These are phyloP conservation scores for Pneumocystis jirovecii DNA, from an alignment of 1,139 yeast genomes.

Conservation along the genomic window DNA sequence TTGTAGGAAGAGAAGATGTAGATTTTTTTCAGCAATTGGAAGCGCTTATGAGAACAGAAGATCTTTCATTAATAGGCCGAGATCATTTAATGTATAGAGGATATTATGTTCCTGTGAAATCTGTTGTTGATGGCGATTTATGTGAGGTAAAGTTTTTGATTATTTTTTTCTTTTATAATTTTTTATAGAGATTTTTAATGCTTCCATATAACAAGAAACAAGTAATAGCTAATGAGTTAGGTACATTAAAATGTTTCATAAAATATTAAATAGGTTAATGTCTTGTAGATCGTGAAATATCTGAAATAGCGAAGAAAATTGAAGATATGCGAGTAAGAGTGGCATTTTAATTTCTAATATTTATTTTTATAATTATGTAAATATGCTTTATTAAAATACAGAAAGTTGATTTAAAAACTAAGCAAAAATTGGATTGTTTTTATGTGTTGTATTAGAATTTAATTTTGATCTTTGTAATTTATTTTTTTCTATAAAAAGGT, in stretches of 20 bases:
- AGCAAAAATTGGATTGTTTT: background rate
- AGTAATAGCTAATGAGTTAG: conserved; percentile 32
- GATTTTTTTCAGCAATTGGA: conserved; percentile 46
- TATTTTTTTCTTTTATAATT: background rate
- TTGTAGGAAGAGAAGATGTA: conserved; percentile 48
- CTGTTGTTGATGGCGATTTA: conserved; percentile 77
- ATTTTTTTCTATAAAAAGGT: background rate
- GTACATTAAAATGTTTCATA: background rate
- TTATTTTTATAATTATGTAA: background rate
- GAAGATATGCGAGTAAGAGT: conserved; percentile 17
- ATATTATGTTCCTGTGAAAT: conserved; percentile 61
- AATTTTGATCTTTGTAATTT: background rate
- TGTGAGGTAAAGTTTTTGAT: conserved; percentile 31
- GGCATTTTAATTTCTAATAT: conserved; percentile 4
- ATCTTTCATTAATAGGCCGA: conserved; percentile 41
- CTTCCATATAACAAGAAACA: conserved; percentile 31
- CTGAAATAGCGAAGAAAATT: conserved; percentile 47
- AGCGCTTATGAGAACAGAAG: conserved; percentile 31
- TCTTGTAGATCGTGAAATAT: conserved; percentile 37
- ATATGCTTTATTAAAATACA: background rate
- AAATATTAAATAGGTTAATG: background rate
- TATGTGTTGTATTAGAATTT: background rate
- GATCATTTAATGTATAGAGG: conserved; percentile 58
- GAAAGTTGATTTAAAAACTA: background rate
- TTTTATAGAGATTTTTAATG: conserved; percentile 25